Conservation (phyloP, 1,139 yeast species). For the Sugiyamaella japonica region DNA sequence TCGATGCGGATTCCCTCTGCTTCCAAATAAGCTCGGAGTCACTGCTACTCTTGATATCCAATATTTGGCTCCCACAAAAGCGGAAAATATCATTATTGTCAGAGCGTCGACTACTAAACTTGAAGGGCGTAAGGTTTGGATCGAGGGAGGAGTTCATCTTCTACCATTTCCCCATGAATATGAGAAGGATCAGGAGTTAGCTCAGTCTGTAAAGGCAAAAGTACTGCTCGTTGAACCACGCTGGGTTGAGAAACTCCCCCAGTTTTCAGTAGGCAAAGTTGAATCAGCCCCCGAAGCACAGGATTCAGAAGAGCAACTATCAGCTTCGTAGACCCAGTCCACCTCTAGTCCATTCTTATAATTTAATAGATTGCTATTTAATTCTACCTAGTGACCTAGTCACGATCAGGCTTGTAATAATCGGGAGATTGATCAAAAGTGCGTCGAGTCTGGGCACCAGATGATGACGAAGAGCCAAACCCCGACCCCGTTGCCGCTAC, state of each 20-base stretch:
- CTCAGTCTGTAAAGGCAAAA: slow-evolving; percentile 36
- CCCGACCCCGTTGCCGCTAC: slow-evolving; percentile 13
- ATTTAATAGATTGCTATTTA: slow-evolving; percentile 2
- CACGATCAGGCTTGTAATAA: slow-evolving; percentile 28
- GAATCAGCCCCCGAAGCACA: neutral
- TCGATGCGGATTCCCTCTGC: slow-evolving; percentile 76
- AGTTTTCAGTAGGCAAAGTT: slow-evolving; percentile 6
- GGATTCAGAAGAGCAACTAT: slow-evolving; percentile 9
- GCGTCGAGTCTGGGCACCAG: slow-evolving; percentile 20
- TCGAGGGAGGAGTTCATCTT: slow-evolving; percentile 50
- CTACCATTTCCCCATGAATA: slow-evolving; percentile 26
- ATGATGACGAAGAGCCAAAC: neutral
- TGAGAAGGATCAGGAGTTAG: slow-evolving; percentile 22
- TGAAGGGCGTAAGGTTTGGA: slow-evolving; percentile 80
- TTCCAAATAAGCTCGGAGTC: slow-evolving; percentile 89
- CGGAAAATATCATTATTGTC: slow-evolving; percentile 65
- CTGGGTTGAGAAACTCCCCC: slow-evolving; percentile 35
- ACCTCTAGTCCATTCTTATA: neutral
- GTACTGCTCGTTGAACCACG: slow-evolving; percentile 39
- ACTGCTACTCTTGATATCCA: slow-evolving; percentile 75
- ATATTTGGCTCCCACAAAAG: slow-evolving; percentile 64
- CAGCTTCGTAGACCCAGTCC: slow-evolving; percentile 3
- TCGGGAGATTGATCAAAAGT: slow-evolving; percentile 30
- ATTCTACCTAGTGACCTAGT: too few relatives aligned
- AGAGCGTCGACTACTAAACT: slow-evolving; percentile 64